Evolutionary conservation across 2,329 filamentous ascomycete species (phyloP), one percentile per base, ranked within the genome.

Genomic region (Claviceps monticola): DNA sequence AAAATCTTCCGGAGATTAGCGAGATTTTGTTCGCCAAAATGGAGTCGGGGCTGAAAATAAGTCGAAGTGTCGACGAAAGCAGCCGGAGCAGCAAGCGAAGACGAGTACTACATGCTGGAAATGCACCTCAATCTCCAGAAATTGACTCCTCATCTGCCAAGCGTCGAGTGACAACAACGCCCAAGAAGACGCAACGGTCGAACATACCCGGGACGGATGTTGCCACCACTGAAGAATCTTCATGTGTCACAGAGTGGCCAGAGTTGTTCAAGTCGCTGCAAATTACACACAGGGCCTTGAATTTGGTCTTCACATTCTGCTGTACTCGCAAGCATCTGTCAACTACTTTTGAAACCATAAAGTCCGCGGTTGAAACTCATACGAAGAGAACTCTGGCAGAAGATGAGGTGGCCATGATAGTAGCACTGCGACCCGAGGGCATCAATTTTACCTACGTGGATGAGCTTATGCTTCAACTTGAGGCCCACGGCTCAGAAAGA

Each of bases 221-320:
- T 21, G 14, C 37, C 21, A 9, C 5, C 4, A 11, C 43, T 36
- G 44, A 16, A 19, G 13, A 21, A 19, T 14, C 7, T 34, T 4
- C 7, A 29, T 54, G 50, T 36, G 54, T 62, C 23, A 67, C 72
- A 29, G 68, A 71, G 48, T 96, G 91, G 89, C 89, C 90, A 0
- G 74, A 79, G 1, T 73, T 77, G 46, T 87, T 97, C 65, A 83
- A 80, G 52, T 72, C 74, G 43, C 74, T 97, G 8, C 81, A 84
- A 26, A 82, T 83, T 64, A 86, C 83, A 0, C 86, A 97, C 64
- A 79, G 82, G 55, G 91, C 93, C 1, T 70, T 98, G 54, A 98
- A 95, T 60, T 71, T 97, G 1, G 88, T 97, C 1, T 95, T 88
- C 60, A 97, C 93, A 0, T 97, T 98, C 63, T 95, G 88, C 70